Evolutionary conservation across 495 filamentous ascomycete genomes (phyloP).

Genomic region (Aspergillus steynii): DNA sequence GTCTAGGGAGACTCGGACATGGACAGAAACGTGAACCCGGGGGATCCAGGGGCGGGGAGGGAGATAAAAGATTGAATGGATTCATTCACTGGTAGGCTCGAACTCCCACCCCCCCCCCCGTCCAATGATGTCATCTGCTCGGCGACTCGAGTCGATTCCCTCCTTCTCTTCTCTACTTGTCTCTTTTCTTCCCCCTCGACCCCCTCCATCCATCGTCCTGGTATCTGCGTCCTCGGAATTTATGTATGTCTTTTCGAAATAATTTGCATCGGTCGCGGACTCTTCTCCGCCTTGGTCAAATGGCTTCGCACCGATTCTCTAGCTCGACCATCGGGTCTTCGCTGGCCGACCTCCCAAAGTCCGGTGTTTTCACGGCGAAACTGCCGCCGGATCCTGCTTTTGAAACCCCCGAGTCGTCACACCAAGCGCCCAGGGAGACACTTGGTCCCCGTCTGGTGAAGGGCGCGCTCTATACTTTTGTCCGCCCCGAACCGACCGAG

Average conservation of each 20-base stretch:
- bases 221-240: neutral
- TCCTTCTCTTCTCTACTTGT: conserved; percentile 1
- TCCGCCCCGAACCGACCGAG: conserved; percentile 71
- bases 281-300: conserved; percentile 34
- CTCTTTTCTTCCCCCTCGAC: neutral
- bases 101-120: neutral
- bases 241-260: conserved; percentile 30
- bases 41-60: too few relatives aligned
- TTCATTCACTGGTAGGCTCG: neutral
- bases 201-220: neutral
- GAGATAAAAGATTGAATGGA: neutral
- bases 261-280: conserved; percentile 17
- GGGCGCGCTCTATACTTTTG: conserved; percentile 84
- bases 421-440: conserved; percentile 71
- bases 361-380: conserved; percentile 77
- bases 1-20: neutral
- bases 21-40: neutral
- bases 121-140: too few relatives aligned
- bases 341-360: conserved; percentile 77
- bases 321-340: conserved; percentile 36
- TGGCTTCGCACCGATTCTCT: conserved; percentile 54
- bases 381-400: conserved; percentile 78
- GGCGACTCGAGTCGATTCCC: neutral
- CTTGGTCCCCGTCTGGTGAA: conserved; percentile 84
- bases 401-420: conserved; percentile 76